These are phyloP conservation scores for Coleophoma eucalyptorum DNA, from an alignment of 2,329 filamentous ascomycete genomes.

Conservation along the genomic window DNA sequence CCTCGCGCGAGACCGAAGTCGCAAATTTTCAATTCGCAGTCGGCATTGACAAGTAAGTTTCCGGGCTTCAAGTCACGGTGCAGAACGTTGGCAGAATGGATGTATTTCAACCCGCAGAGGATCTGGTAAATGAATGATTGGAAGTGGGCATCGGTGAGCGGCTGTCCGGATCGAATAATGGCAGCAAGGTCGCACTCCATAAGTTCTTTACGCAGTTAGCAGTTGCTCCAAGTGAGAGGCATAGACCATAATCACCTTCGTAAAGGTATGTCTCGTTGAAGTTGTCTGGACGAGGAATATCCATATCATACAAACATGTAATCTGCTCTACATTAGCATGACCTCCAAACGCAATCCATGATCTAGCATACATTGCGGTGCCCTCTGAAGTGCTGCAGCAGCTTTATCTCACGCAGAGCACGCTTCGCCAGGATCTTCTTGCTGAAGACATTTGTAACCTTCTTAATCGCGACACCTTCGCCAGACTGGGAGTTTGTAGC, in stretches of 20 bases:
- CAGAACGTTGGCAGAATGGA: conserved; percentile 96
- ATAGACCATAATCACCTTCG: conserved; percentile 61
- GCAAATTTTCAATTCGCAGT: conserved; percentile 98
- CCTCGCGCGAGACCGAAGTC: conserved; percentile 96
- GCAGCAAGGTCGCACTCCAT: conserved; percentile 99
- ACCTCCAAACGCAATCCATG: conserved; percentile 1
- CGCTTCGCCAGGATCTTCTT: conserved; percentile 99
- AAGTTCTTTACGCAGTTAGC: conserved; percentile 60
- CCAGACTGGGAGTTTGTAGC: conserved; percentile 87
- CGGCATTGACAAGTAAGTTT: conserved; percentile 95
- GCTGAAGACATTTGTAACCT: conserved; percentile 99
- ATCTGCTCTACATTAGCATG: conserved; percentile 62
- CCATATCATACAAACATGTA: conserved; percentile 99
- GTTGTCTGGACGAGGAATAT: conserved; percentile 93
- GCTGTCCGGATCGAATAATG: conserved; percentile 95
- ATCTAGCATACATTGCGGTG: conserved; percentile 69
- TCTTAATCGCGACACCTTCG: conserved; percentile 97
- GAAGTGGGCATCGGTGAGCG: conserved; percentile 96
- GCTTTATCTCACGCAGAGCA: conserved; percentile 95
- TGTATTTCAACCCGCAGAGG: conserved; percentile 96
- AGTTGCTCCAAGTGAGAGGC: not conserved
- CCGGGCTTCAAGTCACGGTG: conserved; percentile 97
- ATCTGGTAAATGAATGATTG: conserved; percentile 99
- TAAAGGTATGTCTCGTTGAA: conserved; percentile 99
- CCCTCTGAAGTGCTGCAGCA: conserved; percentile 94